Conservation (phyloP, 2,329 filamentous ascomycete species). For the Verticillium dahliae region DNA sequence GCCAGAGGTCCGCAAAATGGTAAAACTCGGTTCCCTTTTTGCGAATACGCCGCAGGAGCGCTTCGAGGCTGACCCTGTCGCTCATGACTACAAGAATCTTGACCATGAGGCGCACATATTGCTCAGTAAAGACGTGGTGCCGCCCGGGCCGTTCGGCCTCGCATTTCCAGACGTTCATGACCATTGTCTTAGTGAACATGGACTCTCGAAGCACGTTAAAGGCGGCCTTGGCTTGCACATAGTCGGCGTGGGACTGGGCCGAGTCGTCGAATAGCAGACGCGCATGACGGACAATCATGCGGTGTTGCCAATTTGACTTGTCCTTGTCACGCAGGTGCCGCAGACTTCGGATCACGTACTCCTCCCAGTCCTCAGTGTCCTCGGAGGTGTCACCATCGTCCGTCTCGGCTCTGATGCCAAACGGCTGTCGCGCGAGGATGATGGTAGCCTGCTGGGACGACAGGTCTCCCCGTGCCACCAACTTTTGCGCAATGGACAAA, state of each 20-base stretch:
- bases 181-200: conserved; percentile 90
- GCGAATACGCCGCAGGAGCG: conserved; percentile 70
- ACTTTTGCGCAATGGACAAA: conserved; percentile 73
- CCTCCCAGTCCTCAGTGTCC: conserved; percentile 55
- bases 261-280: conserved; percentile 46
- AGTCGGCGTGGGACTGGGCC: conserved; percentile 28
- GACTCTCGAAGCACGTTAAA: conserved; percentile 67
- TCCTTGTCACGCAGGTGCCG: conserved; percentile 60
- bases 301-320: conserved; percentile 93
- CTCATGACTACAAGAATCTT: conserved; percentile 66
- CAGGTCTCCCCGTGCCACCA: conserved; percentile 54
- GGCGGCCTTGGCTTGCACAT: conserved; percentile 70
- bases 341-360: conserved; percentile 45
- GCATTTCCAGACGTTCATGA: conserved; percentile 91
- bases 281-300: conserved; percentile 72
- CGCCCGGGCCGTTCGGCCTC: conserved; percentile 77
- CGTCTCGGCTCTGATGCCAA: conserved; percentile 38
- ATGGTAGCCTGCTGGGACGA: conserved; percentile 40
- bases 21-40: conserved; percentile 74
- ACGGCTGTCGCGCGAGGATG: conserved; percentile 50
- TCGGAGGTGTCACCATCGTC: conserved; percentile 24
- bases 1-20: conserved; percentile 55
- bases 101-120: conserved; percentile 79
- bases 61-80: conserved; percentile 71
- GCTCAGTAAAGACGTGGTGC: conserved; percentile 86